Base-by-base conservation (phyloP, 805 yeast species). In the Cyberlindnera mrakii region DNA sequence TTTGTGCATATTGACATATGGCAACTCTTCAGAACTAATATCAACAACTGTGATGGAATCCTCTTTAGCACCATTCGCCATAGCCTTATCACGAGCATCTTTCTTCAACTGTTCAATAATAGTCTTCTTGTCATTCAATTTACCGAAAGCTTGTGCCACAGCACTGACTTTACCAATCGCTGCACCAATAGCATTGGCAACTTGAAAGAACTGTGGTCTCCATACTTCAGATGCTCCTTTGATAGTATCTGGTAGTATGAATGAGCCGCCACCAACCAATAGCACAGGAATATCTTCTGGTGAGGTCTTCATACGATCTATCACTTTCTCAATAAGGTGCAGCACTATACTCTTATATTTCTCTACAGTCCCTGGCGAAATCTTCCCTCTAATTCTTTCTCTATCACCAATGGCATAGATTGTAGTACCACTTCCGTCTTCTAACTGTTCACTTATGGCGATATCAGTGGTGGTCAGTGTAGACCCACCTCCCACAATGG, bases 151-250 rank as follows among this genome's bases (percentile, higher is more conserved):
- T 14, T 55, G 56, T 3, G 53, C 42, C 6, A 33, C 39, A 1
- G 57, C 44, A 20, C 74, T 66, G 9, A 73, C 58, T 45, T 70
- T 71, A n/a, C 73, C 74, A 53, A 71, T 58, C 4, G 76, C 76
- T 16, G 77, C 75, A 34, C 77, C 77, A 42, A 74, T 72, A 3
- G 78, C 78, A 57, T 74, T 74, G 6, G 77, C 77, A 31, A 72
- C 75, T 39, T 64, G 64, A 49, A 52, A 68, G 49, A 53, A 71
- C 30, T 67, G 67, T 4, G 76, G 76, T 45, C 70, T 59, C 37
- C 65, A 51, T 8, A 74, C 74, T 39, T 63, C 58, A 3, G 72
- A 65, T 10, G 75, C 74, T 27, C 77, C 76, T 13, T 58, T 60
- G 14, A 70, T 45, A 17, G 50, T 40, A 9, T 51, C 48, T 9